phyloP scores from a whole-genome alignment of 1,139 yeast species.

The Meyerozyma carpophila region DNA sequence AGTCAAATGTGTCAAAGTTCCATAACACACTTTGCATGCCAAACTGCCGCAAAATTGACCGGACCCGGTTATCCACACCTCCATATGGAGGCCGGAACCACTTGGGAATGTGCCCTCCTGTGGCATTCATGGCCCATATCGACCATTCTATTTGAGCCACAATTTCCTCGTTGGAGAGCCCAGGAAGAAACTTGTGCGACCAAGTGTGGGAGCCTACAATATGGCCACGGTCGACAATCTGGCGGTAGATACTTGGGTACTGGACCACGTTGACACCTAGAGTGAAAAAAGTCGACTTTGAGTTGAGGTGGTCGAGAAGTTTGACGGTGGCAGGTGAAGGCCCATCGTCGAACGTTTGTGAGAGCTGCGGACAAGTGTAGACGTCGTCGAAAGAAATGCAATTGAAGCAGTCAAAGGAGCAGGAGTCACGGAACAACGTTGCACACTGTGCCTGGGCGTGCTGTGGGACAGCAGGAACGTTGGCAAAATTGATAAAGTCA shows the following conservation, averaged over 20 bases:
- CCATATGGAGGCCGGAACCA: conserved; percentile 98
- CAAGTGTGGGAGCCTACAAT: conserved; percentile 87
- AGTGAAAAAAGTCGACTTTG: conserved; percentile 73
- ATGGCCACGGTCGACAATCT: conserved; percentile 60
- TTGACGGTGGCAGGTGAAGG: conserved; percentile 70
- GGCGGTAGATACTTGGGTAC: conserved; percentile 66
- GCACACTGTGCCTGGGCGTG: conserved; percentile 63
- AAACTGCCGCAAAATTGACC: conserved; percentile 75
- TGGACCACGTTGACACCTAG: conserved; percentile 76
- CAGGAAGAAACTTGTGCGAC: conserved; percentile 84
- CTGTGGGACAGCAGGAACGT: conserved; percentile 42
- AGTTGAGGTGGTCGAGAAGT: conserved; percentile 46
- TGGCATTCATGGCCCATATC: conserved; percentile 97
- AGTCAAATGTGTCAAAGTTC: conserved; percentile 90
- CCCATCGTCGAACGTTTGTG: conserved; percentile 95
- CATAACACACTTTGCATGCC: conserved; percentile 86
- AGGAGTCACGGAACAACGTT: conserved; percentile 34
- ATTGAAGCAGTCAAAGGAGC: conserved; percentile 83
- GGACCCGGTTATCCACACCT: conserved; percentile 80
- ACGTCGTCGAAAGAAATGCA: conserved; percentile 80
- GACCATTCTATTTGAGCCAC: conserved; percentile 94
- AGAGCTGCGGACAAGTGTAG: conserved; percentile 62
- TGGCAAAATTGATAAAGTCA: conserved; percentile 56
- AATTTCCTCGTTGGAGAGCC: conserved; percentile 69
- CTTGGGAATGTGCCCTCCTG: conserved; percentile 81